A percentile compares a stretch with the other conserved stretches of the same genome.
phyloP scores from a whole-genome alignment of 805 yeast species.

The Cyberlindnera meyerae region DNA sequence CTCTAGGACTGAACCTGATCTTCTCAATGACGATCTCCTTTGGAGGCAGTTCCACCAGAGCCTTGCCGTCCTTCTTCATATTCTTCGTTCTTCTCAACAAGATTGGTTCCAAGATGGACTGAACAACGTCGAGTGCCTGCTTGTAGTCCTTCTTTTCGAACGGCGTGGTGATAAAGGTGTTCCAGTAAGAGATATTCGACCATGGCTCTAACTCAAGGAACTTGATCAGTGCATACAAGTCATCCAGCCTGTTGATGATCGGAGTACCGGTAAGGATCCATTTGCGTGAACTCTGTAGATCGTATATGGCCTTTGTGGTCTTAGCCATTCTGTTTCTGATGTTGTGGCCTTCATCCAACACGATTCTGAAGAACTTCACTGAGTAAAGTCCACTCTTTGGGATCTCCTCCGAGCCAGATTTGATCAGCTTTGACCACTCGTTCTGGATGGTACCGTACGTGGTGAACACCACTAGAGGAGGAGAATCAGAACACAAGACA shows the following conservation, averaged over 20 bases:
- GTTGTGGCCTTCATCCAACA: constrained; percentile 87
- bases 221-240: constrained; percentile 69
- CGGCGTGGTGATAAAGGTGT: constrained; percentile 75
- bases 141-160: constrained; percentile 68
- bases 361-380: constrained; percentile 67
- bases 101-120: constrained; percentile 78
- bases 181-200: constrained; percentile 83
- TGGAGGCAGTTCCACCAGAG: constrained; percentile 70
- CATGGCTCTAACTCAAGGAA: constrained; percentile 84
- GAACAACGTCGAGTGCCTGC: constrained; percentile 78
- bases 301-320: constrained; percentile 73
- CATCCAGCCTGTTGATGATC: constrained; percentile 82
- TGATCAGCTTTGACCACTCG: constrained; percentile 53
- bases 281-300: constrained; percentile 55
- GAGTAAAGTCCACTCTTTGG: constrained; percentile 55
- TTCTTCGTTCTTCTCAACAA: constrained; percentile 79
- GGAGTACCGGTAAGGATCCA: constrained; percentile 96
- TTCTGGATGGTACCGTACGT: constrained; percentile 83
- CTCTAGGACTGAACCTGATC: constrained; percentile 61
- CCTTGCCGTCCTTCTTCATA: constrained; percentile 76
- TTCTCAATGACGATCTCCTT: constrained; percentile 69
- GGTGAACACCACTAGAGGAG: constrained; percentile 72
- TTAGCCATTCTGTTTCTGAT: constrained; percentile 76
- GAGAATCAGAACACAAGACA: constrained; percentile 38
- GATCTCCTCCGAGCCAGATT: constrained; percentile 14